Percentiles rank a stretch among this genome's conserved stretches.
These are phyloP conservation scores for Raffaelea deltoideospora DNA, from an alignment of 2,329 filamentous ascomycete species.

Conservation along the genomic window DNA sequence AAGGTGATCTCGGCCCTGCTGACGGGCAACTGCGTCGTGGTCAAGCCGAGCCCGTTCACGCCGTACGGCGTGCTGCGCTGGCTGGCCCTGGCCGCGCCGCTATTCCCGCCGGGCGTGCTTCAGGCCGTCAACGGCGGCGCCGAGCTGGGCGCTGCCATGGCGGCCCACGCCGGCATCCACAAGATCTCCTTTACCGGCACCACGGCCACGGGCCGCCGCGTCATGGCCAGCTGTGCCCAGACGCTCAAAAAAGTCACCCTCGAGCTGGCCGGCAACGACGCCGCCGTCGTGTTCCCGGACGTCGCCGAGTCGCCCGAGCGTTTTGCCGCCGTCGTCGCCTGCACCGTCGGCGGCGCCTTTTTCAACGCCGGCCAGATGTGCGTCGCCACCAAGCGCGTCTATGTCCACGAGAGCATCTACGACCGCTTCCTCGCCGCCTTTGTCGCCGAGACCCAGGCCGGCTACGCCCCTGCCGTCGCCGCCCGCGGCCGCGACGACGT, in stretches of 20 bases:
- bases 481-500: slow-evolving; percentile 32
- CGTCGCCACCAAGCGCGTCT: slow-evolving; percentile 35
- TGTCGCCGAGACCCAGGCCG: slow-evolving; percentile 19
- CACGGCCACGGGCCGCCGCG: slow-evolving; percentile 27
- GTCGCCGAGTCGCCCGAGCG: slow-evolving; percentile 17
- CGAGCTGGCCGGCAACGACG: slow-evolving; percentile 30
- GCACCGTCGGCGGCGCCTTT: slow-evolving; percentile 34
- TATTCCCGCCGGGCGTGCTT: slow-evolving; percentile 40
- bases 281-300: slow-evolving; percentile 28
- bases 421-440: slow-evolving; percentile 25
- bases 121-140: slow-evolving; percentile 40
- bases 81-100: slow-evolving; percentile 21
- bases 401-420: slow-evolving; percentile 38
- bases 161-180: slow-evolving; percentile 35
- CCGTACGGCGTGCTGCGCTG: slow-evolving; percentile 36
- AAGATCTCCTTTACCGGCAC: slow-evolving; percentile 47
- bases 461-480: slow-evolving; percentile 27
- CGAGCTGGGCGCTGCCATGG: slow-evolving; percentile 36
- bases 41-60: slow-evolving; percentile 43
- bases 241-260: slow-evolving; percentile 29
- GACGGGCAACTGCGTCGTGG: slow-evolving; percentile 38
- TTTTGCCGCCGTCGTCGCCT: slow-evolving; percentile 21
- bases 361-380: slow-evolving; percentile 44
- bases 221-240: slow-evolving; percentile 12
- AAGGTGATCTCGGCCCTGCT: slow-evolving; percentile 33